Conservation (phyloP, 148 eudicot genomes). For the Nepenthes mirabilis region DNA sequence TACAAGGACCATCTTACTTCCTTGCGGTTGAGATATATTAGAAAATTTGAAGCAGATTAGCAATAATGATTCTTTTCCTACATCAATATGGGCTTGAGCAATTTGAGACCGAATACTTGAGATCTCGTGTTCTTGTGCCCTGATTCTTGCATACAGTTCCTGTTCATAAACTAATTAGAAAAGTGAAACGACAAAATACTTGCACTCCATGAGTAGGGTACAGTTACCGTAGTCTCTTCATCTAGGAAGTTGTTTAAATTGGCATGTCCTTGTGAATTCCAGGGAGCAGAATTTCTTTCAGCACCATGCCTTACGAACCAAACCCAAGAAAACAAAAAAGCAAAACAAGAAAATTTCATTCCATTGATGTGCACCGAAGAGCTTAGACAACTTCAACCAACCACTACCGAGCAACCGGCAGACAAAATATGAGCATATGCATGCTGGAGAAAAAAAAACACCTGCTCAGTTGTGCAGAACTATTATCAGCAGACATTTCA, state of each 20-base stretch:
- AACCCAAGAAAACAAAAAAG: not conserved
- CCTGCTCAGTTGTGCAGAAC: constrained; percentile 19
- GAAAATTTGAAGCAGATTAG: constrained; percentile 3
- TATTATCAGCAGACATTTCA: constrained; percentile 33
- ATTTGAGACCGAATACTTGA: constrained; percentile 44
- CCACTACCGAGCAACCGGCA: not conserved
- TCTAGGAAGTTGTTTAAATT: constrained; percentile 22
- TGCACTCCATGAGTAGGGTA: constrained; percentile 3
- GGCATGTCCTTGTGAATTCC: constrained; percentile 29
- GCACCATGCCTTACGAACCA: constrained; percentile 1
- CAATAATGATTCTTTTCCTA: constrained; percentile 8
- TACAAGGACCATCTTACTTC: constrained; percentile 9
- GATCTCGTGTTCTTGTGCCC: constrained; percentile 55
- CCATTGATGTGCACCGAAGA: not conserved
- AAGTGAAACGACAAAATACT: not conserved
- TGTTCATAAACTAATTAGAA: constrained; percentile 15
- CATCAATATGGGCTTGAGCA: constrained; percentile 59
- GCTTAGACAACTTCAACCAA: not conserved
- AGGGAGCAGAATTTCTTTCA: constrained; percentile 29
- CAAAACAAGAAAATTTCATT: not conserved
- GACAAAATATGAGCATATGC: not conserved
- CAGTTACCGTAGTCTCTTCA: constrained; percentile 40
- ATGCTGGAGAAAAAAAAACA: not conserved
- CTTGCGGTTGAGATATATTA: constrained; percentile 8
- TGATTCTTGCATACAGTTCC: constrained; percentile 51